Conservation (phyloP, 1,284 basidiomycete species). For the Pascua sp. region DNA sequence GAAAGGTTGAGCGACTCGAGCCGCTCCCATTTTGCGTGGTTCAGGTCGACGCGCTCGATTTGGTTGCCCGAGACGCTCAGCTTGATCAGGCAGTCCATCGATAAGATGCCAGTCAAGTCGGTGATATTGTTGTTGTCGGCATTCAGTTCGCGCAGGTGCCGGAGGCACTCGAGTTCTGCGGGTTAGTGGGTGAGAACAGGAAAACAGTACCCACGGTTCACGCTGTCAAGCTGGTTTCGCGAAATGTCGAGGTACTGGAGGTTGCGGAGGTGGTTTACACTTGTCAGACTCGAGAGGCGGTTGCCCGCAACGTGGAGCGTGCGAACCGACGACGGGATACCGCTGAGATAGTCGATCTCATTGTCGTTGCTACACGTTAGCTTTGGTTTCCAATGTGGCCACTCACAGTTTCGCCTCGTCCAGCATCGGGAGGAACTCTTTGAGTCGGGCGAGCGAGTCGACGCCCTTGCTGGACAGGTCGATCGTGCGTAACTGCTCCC, state of each 20-base stretch:
- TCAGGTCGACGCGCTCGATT: constrained; percentile 64
- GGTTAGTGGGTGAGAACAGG: constrained; percentile 12
- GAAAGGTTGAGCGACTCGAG: constrained; percentile 81
- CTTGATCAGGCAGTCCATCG: constrained; percentile 74
- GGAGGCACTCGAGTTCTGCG: constrained; percentile 74
- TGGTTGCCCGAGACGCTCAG: constrained; percentile 76
- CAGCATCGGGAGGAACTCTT: constrained; percentile 86
- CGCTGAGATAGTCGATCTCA: constrained; percentile 78
- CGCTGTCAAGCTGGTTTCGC: constrained; percentile 79
- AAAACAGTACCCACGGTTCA: constrained; percentile 74
- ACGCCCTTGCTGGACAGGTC: constrained; percentile 74
- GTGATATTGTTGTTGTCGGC: constrained; percentile 79
- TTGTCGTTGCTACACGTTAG: constrained; percentile 65
- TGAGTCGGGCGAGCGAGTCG: constrained; percentile 85
- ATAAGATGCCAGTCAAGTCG: constrained; percentile 72
- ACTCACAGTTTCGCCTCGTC: constrained; percentile 64
- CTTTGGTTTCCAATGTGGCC: no score
- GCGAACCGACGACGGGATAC: constrained; percentile 71
- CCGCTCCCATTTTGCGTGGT: constrained; percentile 65
- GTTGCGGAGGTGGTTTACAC: constrained; percentile 80
- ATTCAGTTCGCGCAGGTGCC: constrained; percentile 80
- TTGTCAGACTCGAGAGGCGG: constrained; percentile 78
- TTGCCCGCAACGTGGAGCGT: constrained; percentile 78
- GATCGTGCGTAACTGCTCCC: constrained; percentile 75
- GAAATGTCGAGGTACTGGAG: constrained; percentile 89